Conservation (phyloP, 1,284 basidiomycete species). For the Apiotrichum gracile region DNA sequence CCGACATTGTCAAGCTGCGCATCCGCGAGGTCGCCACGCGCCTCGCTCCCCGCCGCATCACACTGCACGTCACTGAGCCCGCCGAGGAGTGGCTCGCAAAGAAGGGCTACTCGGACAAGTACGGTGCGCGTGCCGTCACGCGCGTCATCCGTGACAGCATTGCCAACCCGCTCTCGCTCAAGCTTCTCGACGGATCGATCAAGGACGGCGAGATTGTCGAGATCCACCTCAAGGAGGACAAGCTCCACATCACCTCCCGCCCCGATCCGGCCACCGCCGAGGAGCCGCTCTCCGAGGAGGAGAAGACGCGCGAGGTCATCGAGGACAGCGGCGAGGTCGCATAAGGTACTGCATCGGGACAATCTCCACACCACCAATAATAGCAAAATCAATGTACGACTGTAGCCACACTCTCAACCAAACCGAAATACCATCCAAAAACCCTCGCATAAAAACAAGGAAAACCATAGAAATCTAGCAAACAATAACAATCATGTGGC, state of each 20-base stretch:
- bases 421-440: too few species aligned
- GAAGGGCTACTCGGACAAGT: conserved; percentile 76
- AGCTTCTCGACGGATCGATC: conserved; percentile 66
- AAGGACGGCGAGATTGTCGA: conserved; percentile 64
- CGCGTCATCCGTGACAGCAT: conserved; percentile 72
- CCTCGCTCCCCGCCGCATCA: conserved; percentile 62
- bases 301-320: conserved; percentile 8
- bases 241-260: conserved; percentile 22
- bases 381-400: too few species aligned
- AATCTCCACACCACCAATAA: not conserved
- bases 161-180: conserved; percentile 69
- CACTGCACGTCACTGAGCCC: conserved; percentile 60
- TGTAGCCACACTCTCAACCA: too few species aligned
- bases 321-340: conserved; percentile 13
- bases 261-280: conserved; percentile 15
- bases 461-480: too few species aligned
- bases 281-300: not conserved
- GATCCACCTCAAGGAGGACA: conserved; percentile 52
- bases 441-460: too few species aligned
- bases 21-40: conserved; percentile 66
- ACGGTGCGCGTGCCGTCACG: conserved; percentile 77
- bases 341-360: not conserved
- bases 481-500: too few species aligned
- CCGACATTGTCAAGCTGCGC: conserved; percentile 70
- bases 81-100: conserved; percentile 69